Evolutionary conservation across 1,139 yeast species (phyloP).

Genomic region (Ogataea hybrid): DNA sequence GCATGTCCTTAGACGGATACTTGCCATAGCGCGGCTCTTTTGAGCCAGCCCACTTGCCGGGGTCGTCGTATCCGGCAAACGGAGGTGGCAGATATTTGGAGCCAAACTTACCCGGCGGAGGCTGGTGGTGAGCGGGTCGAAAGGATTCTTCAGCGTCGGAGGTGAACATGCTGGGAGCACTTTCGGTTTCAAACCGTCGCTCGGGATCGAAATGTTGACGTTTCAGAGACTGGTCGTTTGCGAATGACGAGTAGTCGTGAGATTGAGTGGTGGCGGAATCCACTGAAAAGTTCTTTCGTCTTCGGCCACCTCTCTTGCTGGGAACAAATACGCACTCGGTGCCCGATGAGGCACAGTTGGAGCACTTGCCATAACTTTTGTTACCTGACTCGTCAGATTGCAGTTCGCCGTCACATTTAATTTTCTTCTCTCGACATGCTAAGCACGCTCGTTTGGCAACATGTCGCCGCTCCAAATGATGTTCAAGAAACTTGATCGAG

Average conservation of each 20-base stretch:
- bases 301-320: slow-evolving; percentile 57
- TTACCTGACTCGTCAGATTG: slow-evolving; percentile 18
- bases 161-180: not conserved
- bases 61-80: not conserved
- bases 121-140: not conserved
- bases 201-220: slow-evolving; percentile 2
- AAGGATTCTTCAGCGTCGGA: not conserved
- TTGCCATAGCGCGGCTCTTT: not conserved
- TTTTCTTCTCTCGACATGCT: slow-evolving; percentile 60
- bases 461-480: slow-evolving; percentile 32
- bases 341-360: slow-evolving; percentile 50
- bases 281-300: slow-evolving; percentile 34
- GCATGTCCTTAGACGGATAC: not conserved
- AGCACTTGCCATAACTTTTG: slow-evolving; percentile 35
- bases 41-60: not conserved
- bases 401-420: slow-evolving; percentile 63
- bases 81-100: slow-evolving; percentile 6
- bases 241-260: not conserved
- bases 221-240: not conserved
- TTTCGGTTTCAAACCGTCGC: not conserved
- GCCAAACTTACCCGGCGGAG: not conserved
- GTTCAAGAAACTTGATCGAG: slow-evolving; percentile 7
- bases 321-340: slow-evolving; percentile 57
- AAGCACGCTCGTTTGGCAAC: slow-evolving; percentile 63
- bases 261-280: slow-evolving; percentile 9